Conservation (phyloP, 148 eudicot species). For the Rhododendron simsii region DNA sequence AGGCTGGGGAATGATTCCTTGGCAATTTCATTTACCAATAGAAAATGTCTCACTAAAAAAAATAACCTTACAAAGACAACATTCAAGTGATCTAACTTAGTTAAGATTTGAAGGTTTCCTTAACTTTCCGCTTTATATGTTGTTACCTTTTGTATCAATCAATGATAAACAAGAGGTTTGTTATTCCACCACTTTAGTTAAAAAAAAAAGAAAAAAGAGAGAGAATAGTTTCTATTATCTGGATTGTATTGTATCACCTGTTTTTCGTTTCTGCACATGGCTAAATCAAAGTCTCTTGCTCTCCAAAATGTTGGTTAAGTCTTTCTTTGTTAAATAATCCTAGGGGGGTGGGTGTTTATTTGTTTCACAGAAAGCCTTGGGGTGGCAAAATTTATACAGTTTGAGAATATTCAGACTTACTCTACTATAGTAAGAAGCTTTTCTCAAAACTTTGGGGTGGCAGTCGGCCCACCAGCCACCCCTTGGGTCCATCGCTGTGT, state of each 20-base stretch:
- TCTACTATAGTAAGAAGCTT: background rate
- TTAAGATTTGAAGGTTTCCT: background rate
- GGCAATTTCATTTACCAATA: background rate
- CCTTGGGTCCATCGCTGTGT: background rate
- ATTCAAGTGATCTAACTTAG: too few species aligned
- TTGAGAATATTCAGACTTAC: background rate
- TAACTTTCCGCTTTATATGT: background rate
- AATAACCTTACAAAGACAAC: too few species aligned
- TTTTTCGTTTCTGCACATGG: background rate
- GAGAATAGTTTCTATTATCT: background rate
- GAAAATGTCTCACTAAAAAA: background rate
- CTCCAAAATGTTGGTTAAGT: background rate
- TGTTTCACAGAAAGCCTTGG: background rate
- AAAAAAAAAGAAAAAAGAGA: background rate
- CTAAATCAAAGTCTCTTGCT: background rate
- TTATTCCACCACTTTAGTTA: background rate
- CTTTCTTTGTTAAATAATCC: background rate
- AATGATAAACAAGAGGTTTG: background rate
- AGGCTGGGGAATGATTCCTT: background rate
- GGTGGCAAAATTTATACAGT: background rate
- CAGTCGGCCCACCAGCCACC: background rate
- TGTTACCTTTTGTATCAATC: background rate
- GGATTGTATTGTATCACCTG: background rate
- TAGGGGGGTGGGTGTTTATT: background rate
- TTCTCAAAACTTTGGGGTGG: background rate